These are phyloP conservation scores for Leccinum imitatum DNA, from an alignment of 768 basidiomycete genomes.

Conservation along the genomic window DNA sequence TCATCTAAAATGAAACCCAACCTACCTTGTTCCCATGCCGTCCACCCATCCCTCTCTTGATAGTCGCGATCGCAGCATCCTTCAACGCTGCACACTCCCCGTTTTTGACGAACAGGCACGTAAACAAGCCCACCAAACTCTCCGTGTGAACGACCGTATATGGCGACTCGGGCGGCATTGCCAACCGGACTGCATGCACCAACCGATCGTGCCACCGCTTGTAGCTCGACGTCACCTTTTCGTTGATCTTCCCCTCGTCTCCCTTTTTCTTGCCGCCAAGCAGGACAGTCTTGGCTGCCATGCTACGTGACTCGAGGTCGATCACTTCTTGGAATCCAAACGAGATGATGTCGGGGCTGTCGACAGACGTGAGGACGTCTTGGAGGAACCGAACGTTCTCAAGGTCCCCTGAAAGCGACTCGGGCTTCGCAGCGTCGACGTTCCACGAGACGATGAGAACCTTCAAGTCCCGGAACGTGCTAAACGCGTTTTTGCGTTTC, in stretches of 20 bases:
- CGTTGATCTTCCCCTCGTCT: constrained; percentile 53
- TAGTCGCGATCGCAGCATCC: constrained; percentile 71
- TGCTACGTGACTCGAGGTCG: constrained; percentile 67
- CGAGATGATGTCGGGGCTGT: constrained; percentile 81
- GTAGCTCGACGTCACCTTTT: constrained; percentile 85
- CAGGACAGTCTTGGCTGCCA: constrained; percentile 89
- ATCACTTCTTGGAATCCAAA: constrained; percentile 98
- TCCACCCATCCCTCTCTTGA: constrained; percentile 92
- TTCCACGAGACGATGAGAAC: constrained; percentile 91
- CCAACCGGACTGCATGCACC: constrained; percentile 63
- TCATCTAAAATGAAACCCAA: background rate
- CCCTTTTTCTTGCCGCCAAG: constrained; percentile 68
- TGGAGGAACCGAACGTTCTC: constrained; percentile 81
- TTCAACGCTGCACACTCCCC: constrained; percentile 58
- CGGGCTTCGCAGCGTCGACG: constrained; percentile 84
- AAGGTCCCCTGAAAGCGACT: constrained; percentile 58
- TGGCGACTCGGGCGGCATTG: constrained; percentile 69
- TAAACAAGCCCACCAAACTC: constrained; percentile 88
- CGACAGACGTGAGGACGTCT: constrained; percentile 70
- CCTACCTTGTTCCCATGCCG: constrained; percentile 93
- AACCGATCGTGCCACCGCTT: constrained; percentile 87
- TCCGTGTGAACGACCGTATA: constrained; percentile 85
- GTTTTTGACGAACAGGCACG: constrained; percentile 69
- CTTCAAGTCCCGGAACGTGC: constrained; percentile 73
- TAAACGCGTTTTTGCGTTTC: constrained; percentile 74